These are phyloP conservation scores for Anaeromyces robustus DNA, from an alignment of 192 early-diverging fungal genomes.

Conservation along the genomic window DNA sequence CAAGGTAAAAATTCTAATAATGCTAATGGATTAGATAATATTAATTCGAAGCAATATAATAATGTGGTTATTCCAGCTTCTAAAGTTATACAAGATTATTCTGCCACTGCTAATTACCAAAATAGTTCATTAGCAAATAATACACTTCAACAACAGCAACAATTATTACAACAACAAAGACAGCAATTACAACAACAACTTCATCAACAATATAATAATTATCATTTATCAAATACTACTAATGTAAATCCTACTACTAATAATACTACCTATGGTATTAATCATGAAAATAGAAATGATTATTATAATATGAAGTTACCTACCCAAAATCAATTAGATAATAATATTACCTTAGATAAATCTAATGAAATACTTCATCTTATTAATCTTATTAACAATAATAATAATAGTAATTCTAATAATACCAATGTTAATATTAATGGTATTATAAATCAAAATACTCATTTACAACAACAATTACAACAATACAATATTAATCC, in stretches of 20 bases:
- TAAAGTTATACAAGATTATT: neutral
- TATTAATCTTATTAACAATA: neutral
- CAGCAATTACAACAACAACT: neutral
- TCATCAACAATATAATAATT: neutral
- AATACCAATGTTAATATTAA: neutral
- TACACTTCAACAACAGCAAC: neutral
- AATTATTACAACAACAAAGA: neutral
- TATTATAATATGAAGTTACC: neutral
- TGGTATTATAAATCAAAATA: neutral
- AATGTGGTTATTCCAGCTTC: neutral
- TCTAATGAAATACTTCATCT: neutral
- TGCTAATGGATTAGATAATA: neutral
- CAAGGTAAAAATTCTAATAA: neutral
- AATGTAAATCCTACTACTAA: neutral
- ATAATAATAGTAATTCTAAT: neutral
- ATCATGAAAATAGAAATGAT: neutral
- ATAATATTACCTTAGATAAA: neutral
- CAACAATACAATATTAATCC: neutral
- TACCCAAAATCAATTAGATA: neutral
- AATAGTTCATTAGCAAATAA: neutral
- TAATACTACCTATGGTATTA: neutral
- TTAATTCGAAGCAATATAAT: neutral
- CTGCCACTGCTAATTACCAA: neutral
- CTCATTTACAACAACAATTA: neutral
- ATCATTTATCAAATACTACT: neutral